phyloP scores from a whole-genome alignment of 257 asterid genomes.

The Nicotiana paniculata region DNA sequence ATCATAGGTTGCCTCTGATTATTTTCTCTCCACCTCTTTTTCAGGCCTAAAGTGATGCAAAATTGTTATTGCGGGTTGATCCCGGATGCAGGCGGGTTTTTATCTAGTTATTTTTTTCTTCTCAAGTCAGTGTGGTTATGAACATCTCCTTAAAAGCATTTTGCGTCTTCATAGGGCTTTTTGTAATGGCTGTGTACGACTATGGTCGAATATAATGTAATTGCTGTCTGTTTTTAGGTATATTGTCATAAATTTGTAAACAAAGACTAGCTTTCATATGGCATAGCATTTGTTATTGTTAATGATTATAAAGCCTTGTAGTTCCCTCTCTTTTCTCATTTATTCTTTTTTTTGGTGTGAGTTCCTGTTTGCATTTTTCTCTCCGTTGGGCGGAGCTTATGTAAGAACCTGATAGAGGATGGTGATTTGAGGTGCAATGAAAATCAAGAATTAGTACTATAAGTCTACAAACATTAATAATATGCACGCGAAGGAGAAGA shows the following conservation, averaged over 20 bases:
- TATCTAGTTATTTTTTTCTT: slow-evolving; percentile 25
- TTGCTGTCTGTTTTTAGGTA: slow-evolving; percentile 10
- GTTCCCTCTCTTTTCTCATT: too few species aligned
- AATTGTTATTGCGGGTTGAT: slow-evolving; percentile 28
- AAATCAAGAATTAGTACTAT: not conserved
- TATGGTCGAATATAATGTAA: slow-evolving; percentile 13
- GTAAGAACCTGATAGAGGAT: not conserved
- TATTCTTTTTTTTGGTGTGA: not conserved
- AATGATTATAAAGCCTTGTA: not conserved
- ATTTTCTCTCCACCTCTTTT: not conserved
- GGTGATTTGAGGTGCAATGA: not conserved
- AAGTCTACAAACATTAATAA: not conserved
- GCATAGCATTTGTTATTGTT: not conserved
- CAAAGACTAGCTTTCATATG: not conserved
- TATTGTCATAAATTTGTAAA: slow-evolving; percentile 3
- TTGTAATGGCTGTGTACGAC: not conserved
- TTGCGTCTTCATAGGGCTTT: slow-evolving; percentile 5
- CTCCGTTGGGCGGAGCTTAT: not conserved
- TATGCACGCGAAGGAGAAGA: too few species aligned
- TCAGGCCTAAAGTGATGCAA: slow-evolving; percentile 49
- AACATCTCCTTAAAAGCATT: not conserved
- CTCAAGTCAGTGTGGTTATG: slow-evolving; percentile 13
- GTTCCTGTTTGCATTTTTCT: not conserved
- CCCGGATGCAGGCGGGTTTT: slow-evolving; percentile 51
- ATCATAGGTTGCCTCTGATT: not conserved